Evolutionary conservation across 1,139 yeast species (phyloP).

Genomic region (Yamadazyma blattariae): DNA sequence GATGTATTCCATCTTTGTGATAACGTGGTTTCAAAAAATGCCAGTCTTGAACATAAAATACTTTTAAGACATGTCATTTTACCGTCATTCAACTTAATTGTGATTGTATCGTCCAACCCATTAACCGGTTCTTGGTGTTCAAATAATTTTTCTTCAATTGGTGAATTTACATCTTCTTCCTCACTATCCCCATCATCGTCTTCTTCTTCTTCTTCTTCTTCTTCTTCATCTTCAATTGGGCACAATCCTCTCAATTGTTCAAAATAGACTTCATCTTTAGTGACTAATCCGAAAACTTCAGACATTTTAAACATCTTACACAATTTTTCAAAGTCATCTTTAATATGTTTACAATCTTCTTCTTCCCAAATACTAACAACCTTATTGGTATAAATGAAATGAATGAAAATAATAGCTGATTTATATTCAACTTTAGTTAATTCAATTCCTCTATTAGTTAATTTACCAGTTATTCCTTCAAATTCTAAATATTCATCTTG

Average conservation of each 20-base stretch:
- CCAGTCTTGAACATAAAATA: slow-evolving; percentile 54
- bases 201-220: neutral
- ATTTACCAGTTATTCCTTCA: slow-evolving; percentile 23
- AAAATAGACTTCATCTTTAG: slow-evolving; percentile 13
- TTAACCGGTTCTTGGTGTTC: neutral
- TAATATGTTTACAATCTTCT: slow-evolving; percentile 19
- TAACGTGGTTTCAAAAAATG: slow-evolving; percentile 60
- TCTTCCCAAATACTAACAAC: slow-evolving; percentile 26
- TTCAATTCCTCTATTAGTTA: slow-evolving; percentile 10
- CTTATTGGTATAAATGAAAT: slow-evolving; percentile 32
- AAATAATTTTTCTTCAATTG: neutral
- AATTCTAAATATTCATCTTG: slow-evolving; percentile 16
- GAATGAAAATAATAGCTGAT: slow-evolving; percentile 30
- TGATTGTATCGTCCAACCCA: slow-evolving; percentile 1
- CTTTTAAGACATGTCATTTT: slow-evolving; percentile 44
- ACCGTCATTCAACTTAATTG: slow-evolving; percentile 39
- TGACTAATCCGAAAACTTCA: slow-evolving; percentile 15
- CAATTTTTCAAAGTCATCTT: slow-evolving; percentile 19
- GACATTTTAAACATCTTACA: slow-evolving; percentile 17
- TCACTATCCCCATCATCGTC: neutral
- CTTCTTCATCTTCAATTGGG: neutral
- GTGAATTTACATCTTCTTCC: neutral
- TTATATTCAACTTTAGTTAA: slow-evolving; percentile 19
- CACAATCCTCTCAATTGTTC: slow-evolving; percentile 13
- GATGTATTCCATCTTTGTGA: slow-evolving; percentile 51